Base-by-base conservation (phyloP, 306 rosid genomes). In the Herpetospermum pedunculosum region DNA sequence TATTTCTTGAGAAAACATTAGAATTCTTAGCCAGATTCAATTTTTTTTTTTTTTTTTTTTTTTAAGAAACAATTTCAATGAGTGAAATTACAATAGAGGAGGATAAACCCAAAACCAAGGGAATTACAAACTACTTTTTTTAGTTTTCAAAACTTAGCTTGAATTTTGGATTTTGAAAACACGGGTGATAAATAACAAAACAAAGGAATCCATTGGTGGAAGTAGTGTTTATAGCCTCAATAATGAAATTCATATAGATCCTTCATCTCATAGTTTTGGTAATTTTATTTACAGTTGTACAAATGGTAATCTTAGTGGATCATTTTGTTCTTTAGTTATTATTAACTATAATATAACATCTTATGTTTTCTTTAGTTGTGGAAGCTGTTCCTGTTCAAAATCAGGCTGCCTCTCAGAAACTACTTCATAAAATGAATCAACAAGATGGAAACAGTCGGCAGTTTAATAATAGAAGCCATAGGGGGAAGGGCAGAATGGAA, bases 361-460 rank as follows among this genome's bases (percentile, higher is more conserved):
- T 60, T 38, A 76, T 72, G 57, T 47, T 44, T 44, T 47, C 9
- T 70, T 72, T 83, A 94, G 98, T 78, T 40, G 92, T 84, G 69
- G 98, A 94, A 81, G 84, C 76, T 73, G 86, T 80, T 77, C 97
- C 97, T 28, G 81, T 94, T 53, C 97, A 91, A 83, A 94, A 94
- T 77, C 97, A 94, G 84, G 97, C 97, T 34, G 95, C 98, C 57
- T 81, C 98, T 29, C 98, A 94, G 77, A 94, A 94, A 35, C 86
- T 91, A 62, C 98, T 86, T 72, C 88, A 89, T 83, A 94, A 85
- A 82, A 75, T 86, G 86, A 86, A 82, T 69, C 77, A 84, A 43
- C 94, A 80, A 26, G 81, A 82, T 78, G 81, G 47, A 78, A 80
- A 76, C 64, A 75, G 48, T 62, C 72, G 85, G 34, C 78, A 76